phyloP scores from a whole-genome alignment of 225 moss, liverwort and hornwort species.

The Physcomitrellopsis africana region DNA sequence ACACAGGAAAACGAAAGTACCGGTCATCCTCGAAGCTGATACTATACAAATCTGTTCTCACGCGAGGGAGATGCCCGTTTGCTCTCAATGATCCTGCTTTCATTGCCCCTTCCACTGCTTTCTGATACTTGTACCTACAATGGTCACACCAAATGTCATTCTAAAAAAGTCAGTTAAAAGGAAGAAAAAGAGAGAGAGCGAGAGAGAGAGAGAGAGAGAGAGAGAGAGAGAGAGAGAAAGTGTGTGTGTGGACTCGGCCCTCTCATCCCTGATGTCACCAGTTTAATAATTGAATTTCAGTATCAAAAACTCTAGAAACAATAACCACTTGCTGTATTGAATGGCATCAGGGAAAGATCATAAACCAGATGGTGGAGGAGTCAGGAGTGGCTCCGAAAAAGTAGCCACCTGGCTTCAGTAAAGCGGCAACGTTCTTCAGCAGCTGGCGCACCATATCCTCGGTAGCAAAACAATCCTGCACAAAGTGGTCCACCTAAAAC shows the following conservation, averaged over 20 bases:
- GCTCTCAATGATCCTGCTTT: conserved; percentile 85
- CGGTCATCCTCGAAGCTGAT: conserved; percentile 96
- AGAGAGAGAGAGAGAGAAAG: neutral
- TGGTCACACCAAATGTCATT: conserved; percentile 8
- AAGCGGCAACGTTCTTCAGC: conserved; percentile 79
- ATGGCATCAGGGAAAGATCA: conserved; percentile 37
- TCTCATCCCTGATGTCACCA: conserved; percentile 4
- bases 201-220: neutral
- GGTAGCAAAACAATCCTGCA: conserved; percentile 82
- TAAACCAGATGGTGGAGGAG: conserved; percentile 97
- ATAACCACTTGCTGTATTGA: conserved; percentile 22
- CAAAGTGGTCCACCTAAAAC: conserved; percentile 17
- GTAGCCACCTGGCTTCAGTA: conserved; percentile 92
- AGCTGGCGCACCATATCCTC: conserved; percentile 85
- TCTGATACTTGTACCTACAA: conserved; percentile 94
- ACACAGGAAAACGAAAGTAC: conserved; percentile 41
- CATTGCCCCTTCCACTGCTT: conserved; percentile 93
- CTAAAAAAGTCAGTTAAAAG: neutral
- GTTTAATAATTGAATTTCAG: neutral
- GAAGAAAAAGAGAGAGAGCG: too few species aligned
- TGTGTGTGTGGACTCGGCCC: neutral
- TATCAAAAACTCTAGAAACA: neutral
- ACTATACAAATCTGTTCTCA: conserved; percentile 82
- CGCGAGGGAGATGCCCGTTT: conserved; percentile 83
- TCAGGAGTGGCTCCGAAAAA: conserved; percentile 96